Evolutionary conservation across 2,329 filamentous ascomycete genomes (phyloP), one percentile per base, ranked within the genome.

Genomic region (Talaromyces rugulosus): DNA sequence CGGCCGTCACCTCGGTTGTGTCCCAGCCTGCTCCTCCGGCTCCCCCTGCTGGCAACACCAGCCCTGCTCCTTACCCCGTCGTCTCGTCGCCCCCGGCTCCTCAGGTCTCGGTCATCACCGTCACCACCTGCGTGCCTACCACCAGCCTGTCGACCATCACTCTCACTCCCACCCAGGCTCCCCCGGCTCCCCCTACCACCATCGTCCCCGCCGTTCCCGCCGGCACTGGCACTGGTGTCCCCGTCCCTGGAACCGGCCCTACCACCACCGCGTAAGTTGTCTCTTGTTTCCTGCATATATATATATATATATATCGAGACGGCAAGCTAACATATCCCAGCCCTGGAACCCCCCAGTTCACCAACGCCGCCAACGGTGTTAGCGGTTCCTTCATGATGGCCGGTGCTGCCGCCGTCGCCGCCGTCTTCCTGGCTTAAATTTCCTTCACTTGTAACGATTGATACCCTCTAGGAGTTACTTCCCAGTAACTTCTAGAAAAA

Each of bases 351-450:
- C 66, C 68, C 51, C 52, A 66, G 55, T 71, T 65, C 71, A 73
- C 70, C 58, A 71, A 71, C 66, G 71, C 69, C 57, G 71, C 69
- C 61, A 71, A 58, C 70, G 56, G 68, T 61, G 51, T 72, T 64
- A 60, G 62, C 66, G 64, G 66, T 68, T 71, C 69, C 59, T 70
- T 73, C 65, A 63, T 64, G 59, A 66, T 72, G 63, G 71, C 70
- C 62, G 71, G 71, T 67, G 69, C 66, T 42, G 71, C 71, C 58
- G 71, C 70, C 59, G 66, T 66, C 34, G 69, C 70, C 50, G 71
- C 71, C 64, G 64, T 72, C 69, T 68, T 73, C 71, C 57, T 73
- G 63, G 71, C 71, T 65, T 73, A 73, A 66, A 71, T 71, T 71
- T 62, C 61, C 60, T 63, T 65, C 61, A 61, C 64, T 65, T 68